Conservation (phyloP, 2,329 filamentous ascomycete species). For the Trichothecium sympodiale region DNA sequence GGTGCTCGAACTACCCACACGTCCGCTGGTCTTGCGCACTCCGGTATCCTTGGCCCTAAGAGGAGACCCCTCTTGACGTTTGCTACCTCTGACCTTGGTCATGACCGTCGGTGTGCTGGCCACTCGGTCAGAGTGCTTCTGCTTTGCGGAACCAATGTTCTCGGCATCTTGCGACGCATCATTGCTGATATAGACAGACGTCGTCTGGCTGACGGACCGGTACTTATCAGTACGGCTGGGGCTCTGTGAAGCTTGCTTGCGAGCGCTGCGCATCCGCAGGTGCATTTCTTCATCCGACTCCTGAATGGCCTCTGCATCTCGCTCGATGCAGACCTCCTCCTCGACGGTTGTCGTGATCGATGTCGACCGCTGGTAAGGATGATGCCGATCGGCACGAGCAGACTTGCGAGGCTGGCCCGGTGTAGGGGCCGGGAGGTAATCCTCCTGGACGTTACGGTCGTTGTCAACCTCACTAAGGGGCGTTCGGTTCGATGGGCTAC, state of each 20-base stretch:
- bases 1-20: constrained; percentile 46
- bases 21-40: constrained; percentile 55
- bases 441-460: constrained; percentile 66
- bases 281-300: constrained; percentile 80
- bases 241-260: constrained; percentile 51
- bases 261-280: constrained; percentile 59
- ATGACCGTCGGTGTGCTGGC: constrained; percentile 44
- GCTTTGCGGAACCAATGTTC: constrained; percentile 51
- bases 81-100: constrained; percentile 55
- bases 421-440: constrained; percentile 88
- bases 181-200: constrained; percentile 59
- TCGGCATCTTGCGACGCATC: constrained; percentile 60
- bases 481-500: constrained; percentile 61
- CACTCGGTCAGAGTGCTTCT: constrained; percentile 47
- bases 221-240: constrained; percentile 50
- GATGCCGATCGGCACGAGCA: constrained; percentile 63
- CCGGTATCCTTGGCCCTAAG: constrained; percentile 41
- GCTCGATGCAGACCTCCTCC: constrained; percentile 37
- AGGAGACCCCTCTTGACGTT: constrained; percentile 38
- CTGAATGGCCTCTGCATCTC: constrained; percentile 50
- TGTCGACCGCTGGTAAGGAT: constrained; percentile 55
- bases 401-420: constrained; percentile 92
- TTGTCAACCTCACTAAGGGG: constrained; percentile 91
- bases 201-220: constrained; percentile 66
- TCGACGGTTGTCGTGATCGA: constrained; percentile 30